These are phyloP conservation scores for Leucocoprinus birnbaumii DNA, from an alignment of 768 basidiomycete genomes.

Conservation along the genomic window DNA sequence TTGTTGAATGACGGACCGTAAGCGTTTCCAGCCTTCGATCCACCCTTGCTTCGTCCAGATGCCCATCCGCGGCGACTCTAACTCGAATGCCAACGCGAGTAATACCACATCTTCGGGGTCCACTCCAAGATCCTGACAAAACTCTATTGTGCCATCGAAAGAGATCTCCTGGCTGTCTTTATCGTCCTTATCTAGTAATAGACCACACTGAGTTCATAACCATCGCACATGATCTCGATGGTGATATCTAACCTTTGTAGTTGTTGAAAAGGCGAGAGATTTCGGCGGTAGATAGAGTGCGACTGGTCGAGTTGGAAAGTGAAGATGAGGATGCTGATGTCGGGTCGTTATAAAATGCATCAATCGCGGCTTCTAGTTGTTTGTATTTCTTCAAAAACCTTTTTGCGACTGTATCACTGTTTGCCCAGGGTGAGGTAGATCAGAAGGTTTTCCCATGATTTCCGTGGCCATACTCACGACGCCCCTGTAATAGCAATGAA, in stretches of 20 bases:
- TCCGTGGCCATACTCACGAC: slow-evolving; percentile 47
- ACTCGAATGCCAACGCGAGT: slow-evolving; percentile 77
- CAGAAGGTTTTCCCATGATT: slow-evolving; percentile 14
- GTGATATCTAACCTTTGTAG: slow-evolving; percentile 54
- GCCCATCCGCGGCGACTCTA: slow-evolving; percentile 72
- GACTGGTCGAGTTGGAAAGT: slow-evolving; percentile 12
- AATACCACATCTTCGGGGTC: slow-evolving; percentile 82
- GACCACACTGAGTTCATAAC: neutral
- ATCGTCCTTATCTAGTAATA: slow-evolving; percentile 32
- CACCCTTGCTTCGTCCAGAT: slow-evolving; percentile 71
- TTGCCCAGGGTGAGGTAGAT: slow-evolving; percentile 18
- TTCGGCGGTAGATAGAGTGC: slow-evolving; percentile 47
- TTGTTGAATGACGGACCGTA: slow-evolving; percentile 49
- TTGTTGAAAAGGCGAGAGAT: slow-evolving; percentile 57
- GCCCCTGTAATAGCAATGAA: slow-evolving; percentile 69
- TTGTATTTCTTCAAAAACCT: slow-evolving; percentile 70
- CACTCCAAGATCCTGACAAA: slow-evolving; percentile 69
- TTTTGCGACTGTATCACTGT: slow-evolving; percentile 55
- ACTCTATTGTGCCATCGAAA: slow-evolving; percentile 75
- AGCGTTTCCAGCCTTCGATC: slow-evolving; percentile 76
- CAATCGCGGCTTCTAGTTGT: slow-evolving; percentile 68
- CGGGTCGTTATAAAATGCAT: slow-evolving; percentile 64
- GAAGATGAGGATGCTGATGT: slow-evolving; percentile 14
- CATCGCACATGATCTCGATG: neutral
- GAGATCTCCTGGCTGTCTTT: slow-evolving; percentile 60